Percentiles rank a stretch among this genome's conserved stretches.
phyloP scores from a whole-genome alignment of 805 yeast species.

The Grigorovia humatica region DNA sequence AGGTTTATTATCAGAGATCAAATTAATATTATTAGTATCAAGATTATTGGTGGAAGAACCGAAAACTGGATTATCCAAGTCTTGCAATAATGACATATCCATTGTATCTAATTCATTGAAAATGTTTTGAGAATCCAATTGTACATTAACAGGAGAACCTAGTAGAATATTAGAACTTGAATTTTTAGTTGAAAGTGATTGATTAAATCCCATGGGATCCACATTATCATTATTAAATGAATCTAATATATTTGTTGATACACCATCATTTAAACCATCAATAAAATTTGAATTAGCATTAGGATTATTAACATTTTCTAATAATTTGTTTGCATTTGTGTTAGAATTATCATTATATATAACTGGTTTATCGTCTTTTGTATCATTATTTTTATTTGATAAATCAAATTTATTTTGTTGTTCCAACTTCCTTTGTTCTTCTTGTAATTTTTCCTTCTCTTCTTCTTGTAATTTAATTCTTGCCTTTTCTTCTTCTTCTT shows the following conservation, averaged over 20 bases:
- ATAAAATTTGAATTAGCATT: background rate
- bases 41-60: slow-evolving; percentile 13
- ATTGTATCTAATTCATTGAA: slow-evolving; percentile 19
- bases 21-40: slow-evolving; percentile 7
- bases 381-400: too few relatives aligned
- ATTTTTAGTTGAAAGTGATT: background rate
- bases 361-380: slow-evolving; percentile 1
- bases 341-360: background rate
- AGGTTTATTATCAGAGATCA: slow-evolving; percentile 1
- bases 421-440: slow-evolving; percentile 7
- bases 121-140: background rate
- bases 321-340: background rate
- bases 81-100: slow-evolving; percentile 25
- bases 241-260: background rate
- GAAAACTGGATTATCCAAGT: slow-evolving; percentile 25
- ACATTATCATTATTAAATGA: background rate
- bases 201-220: background rate
- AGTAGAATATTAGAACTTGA: background rate
- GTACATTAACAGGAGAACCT: background rate
- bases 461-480: slow-evolving; percentile 1
- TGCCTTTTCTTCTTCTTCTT: slow-evolving; percentile 1
- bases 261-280: background rate
- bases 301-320: background rate
- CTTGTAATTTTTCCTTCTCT: slow-evolving; percentile 4
- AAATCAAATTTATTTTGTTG: background rate